phyloP scores from a whole-genome alignment of 441 rosid genomes.

The Rhodomyrtus psidioides region DNA sequence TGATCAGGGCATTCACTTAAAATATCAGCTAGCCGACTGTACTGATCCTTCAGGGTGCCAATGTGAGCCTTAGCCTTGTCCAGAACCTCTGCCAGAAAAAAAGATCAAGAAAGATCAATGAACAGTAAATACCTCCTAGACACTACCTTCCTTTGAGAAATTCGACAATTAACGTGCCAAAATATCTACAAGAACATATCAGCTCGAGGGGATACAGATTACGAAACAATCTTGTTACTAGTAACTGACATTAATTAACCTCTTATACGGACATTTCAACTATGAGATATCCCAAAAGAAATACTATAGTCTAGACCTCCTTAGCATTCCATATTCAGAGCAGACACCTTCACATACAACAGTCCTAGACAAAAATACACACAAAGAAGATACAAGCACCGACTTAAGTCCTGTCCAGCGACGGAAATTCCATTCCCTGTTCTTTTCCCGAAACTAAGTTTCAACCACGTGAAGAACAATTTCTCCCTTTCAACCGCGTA shows the following conservation, averaged over 20 bases:
- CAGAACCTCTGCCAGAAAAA: constrained; percentile 42
- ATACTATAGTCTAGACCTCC: not conserved
- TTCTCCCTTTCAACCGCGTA: not conserved
- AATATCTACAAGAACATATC: not conserved
- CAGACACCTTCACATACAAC: not conserved
- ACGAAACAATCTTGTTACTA: not conserved
- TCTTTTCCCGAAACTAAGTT: not conserved
- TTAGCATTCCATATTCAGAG: not conserved
- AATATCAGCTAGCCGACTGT: constrained; percentile 47
- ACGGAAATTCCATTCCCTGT: not conserved
- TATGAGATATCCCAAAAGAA: not conserved
- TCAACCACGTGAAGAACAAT: not conserved
- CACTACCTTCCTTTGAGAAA: not conserved
- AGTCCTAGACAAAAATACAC: not conserved
- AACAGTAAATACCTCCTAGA: not conserved
- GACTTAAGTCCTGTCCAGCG: not conserved
- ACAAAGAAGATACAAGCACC: not conserved
- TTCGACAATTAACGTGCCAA: not conserved
- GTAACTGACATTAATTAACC: not conserved
- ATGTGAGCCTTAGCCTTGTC: constrained; percentile 58
- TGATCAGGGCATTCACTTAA: constrained; percentile 57
- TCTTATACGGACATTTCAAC: not conserved
- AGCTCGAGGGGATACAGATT: not conserved
- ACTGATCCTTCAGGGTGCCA: constrained; percentile 44
- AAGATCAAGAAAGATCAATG: not conserved